Percentiles rank a stretch among this genome's conserved stretches.
Conservation (phyloP, 495 filamentous ascomycete genomes). For the Penicillium ucsense region DNA sequence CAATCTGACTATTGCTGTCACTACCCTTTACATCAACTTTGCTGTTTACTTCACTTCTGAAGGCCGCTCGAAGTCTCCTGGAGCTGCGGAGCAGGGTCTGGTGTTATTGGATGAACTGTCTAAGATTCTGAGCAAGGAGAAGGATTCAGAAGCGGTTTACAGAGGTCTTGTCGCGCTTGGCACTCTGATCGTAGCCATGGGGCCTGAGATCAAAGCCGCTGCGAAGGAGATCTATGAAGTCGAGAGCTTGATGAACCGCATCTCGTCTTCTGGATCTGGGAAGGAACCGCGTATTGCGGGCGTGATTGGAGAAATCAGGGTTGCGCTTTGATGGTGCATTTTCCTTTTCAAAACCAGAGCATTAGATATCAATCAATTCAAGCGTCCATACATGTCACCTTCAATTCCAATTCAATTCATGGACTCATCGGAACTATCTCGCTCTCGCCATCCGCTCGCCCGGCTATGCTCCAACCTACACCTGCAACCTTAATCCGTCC, state of each 20-base stretch:
- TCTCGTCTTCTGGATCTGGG: slow-evolving; percentile 25
- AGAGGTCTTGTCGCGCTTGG: slow-evolving; percentile 74
- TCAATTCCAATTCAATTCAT: slow-evolving; percentile 15
- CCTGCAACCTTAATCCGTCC: background rate
- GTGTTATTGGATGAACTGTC: slow-evolving; percentile 54
- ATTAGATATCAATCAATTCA: slow-evolving; percentile 7
- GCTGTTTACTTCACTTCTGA: slow-evolving; percentile 49
- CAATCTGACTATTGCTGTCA: slow-evolving; percentile 71
- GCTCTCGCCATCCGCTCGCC: no score
- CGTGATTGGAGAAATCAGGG: slow-evolving; percentile 36
- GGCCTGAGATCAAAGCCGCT: slow-evolving; percentile 38
- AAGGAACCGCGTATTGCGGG: slow-evolving; percentile 43
- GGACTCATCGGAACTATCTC: no score
- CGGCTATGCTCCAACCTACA: background rate
- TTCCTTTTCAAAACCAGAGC: background rate
- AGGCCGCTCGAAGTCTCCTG: slow-evolving; percentile 20
- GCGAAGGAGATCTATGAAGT: slow-evolving; percentile 41
- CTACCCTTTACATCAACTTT: slow-evolving; percentile 81
- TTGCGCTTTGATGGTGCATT: background rate
- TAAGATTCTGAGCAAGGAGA: slow-evolving; percentile 50
- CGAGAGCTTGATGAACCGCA: slow-evolving; percentile 22
- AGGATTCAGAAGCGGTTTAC: slow-evolving; percentile 75
- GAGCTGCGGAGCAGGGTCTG: slow-evolving; percentile 47
- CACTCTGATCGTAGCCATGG: slow-evolving; percentile 47
- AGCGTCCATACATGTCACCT: slow-evolving; percentile 7